A percentile compares a stretch with the other conserved stretches of the same genome.
phyloP scores from a whole-genome alignment of 352 stramenopile genomes.

The Phytophthora pinifolia region DNA sequence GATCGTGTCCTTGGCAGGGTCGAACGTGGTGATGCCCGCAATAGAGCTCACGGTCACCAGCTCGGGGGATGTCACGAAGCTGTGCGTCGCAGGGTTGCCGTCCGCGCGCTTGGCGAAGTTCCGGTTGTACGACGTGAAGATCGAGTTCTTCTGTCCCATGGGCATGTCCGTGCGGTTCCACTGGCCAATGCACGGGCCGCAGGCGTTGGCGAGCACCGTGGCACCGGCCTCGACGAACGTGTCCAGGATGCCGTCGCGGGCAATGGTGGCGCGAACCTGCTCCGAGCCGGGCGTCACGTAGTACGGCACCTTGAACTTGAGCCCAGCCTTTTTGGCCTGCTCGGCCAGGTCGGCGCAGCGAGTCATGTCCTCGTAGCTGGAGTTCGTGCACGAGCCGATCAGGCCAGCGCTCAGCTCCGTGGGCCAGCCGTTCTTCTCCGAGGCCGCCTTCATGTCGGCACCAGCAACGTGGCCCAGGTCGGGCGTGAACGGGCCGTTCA shows the following conservation, averaged over 20 bases:
- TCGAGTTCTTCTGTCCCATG: slow-evolving; percentile 91
- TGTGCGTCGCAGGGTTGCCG: slow-evolving; percentile 92
- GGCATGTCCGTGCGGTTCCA: slow-evolving; percentile 92
- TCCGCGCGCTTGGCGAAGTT: slow-evolving; percentile 96
- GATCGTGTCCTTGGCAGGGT: slow-evolving; percentile 91
- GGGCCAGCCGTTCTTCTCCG: slow-evolving; percentile 90
- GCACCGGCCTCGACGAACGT: slow-evolving; percentile 89
- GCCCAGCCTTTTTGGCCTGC: slow-evolving; percentile 76
- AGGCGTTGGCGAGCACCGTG: slow-evolving; percentile 92
- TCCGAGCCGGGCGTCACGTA: slow-evolving; percentile 93
- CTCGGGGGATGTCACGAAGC: slow-evolving; percentile 93
- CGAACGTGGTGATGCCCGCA: slow-evolving; percentile 89
- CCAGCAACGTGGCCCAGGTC: slow-evolving; percentile 88
- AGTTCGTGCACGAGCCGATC: slow-evolving; percentile 95
- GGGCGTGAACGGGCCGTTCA: slow-evolving; percentile 93
- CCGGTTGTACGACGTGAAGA: slow-evolving; percentile 95
- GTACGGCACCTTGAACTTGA: slow-evolving; percentile 93
- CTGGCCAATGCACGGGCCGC: slow-evolving; percentile 93
- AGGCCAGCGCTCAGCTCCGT: slow-evolving; percentile 89
- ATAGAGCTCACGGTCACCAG: slow-evolving; percentile 91
- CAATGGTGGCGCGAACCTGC: slow-evolving; percentile 92
- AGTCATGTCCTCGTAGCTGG: slow-evolving; percentile 93
- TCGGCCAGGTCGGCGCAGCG: slow-evolving; percentile 89
- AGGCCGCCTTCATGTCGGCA: slow-evolving; percentile 62
- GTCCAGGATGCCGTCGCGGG: slow-evolving; percentile 89